Base-by-base conservation (phyloP, 331 rosid species). In the Quercus lobata region DNA sequence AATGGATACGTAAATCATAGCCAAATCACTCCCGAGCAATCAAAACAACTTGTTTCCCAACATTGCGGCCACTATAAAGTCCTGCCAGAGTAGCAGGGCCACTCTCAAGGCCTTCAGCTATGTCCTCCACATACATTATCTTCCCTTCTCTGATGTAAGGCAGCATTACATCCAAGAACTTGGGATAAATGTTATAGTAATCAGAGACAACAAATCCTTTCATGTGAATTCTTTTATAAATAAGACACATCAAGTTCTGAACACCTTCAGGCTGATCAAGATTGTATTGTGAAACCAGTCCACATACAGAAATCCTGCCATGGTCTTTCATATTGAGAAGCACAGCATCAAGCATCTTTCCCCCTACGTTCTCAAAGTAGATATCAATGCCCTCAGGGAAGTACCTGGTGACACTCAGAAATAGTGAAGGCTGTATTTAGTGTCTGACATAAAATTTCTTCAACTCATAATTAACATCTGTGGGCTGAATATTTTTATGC, bases 21-120 rank as follows among this genome's bases (percentile, higher is more conserved):
- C 66, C 24, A 21, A 25, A 60, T 32, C 71, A 65, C 44, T 65
- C 71, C 19, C 11, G 24, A 65, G 71, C 46, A 65, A 65, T 55
- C 18, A 35, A 69, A 6, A 78, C 81, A 24, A 70, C 71, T 60
- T 78, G 81, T 61, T 78, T 78, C 19, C 82, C 72, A 5, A 78
- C 32, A 14, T 71, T 58, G 53, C 27, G 37, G 35, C 77, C 71
- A 7, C 18, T 49, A 15, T 22, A 78, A 46, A 78, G 77, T 5
- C 77, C 77, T 0, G 46, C 35, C n/a, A 71, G 52, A 27, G 82
- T 72, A 5, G 76, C 69, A 1, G 72, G 77, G 24, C 34, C 77
- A 18, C 35, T 71, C 35, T 78, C 72, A 24, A 78, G 76, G 32
- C 82, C 82, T 71, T 78, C 62, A 14, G 22, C 76, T 3, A 65